A percentile compares a stretch with the other conserved stretches of the same genome.
Conservation (phyloP, 306 rosid genomes). For the Vigna angularis region DNA sequence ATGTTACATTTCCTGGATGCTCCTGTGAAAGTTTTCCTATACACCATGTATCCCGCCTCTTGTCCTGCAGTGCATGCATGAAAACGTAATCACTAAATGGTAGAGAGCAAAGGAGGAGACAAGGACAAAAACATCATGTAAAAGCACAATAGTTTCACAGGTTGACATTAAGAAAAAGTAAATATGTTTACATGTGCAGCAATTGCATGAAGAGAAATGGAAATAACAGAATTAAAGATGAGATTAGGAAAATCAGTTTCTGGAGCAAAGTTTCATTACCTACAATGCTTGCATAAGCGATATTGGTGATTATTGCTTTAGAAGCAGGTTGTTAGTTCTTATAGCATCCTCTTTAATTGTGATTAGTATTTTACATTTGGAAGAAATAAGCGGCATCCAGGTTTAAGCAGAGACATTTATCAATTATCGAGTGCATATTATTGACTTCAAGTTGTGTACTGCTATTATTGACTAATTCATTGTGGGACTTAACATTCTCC, state of each 20-base stretch:
- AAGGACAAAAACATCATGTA: background rate
- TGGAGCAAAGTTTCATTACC: conserved; percentile 15
- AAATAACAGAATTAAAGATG: background rate
- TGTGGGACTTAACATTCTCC: too few relatives aligned
- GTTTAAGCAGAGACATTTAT: background rate
- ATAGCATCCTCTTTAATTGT: conserved; percentile 17
- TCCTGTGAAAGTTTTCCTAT: conserved; percentile 68
- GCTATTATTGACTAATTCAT: too few relatives aligned
- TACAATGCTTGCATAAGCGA: background rate
- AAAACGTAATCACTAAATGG: conserved; percentile 44
- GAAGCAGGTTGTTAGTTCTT: conserved; percentile 26
- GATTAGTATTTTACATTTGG: conserved; percentile 17
- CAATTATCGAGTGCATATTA: background rate
- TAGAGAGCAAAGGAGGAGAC: conserved; percentile 10
- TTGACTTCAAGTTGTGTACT: too few relatives aligned
- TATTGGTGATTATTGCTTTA: conserved; percentile 8
- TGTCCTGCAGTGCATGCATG: conserved; percentile 67
- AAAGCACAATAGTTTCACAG: conserved; percentile 28
- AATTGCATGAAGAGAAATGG: background rate
- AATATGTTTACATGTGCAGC: conserved; percentile 17
- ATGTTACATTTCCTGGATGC: conserved; percentile 61
- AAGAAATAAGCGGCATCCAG: conserved; percentile 5
- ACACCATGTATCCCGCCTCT: conserved; percentile 98
- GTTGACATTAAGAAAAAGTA: conserved; percentile 19
- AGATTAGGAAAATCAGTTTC: conserved; percentile 24